Evolutionary conservation across 176 grass and related monocot species (phyloP), one percentile per base, ranked within the genome.

Genomic region (Thinopyrum elongatum): DNA sequence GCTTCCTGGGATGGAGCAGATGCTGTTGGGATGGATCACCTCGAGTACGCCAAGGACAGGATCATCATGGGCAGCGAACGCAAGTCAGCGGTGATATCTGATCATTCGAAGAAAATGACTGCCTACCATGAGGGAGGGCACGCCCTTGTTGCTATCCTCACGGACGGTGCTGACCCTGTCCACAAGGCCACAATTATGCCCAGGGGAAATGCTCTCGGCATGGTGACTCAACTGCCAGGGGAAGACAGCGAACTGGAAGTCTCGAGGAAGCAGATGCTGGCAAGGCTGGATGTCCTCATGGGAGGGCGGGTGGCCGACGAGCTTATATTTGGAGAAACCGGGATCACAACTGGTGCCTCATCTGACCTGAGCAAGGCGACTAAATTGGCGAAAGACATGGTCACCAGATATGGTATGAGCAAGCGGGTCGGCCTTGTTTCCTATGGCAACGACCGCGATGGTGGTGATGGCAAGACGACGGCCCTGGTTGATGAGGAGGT

Each of bases 161-260:
- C 90, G 0, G 90, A 89, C 17, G 90, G 93, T 22, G 90, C 93
- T 64, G 38, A 29, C 26, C 78, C 90, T 44, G 85, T 95, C 30
- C 84, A 90, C 68, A 92, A 92, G 39, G 90, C 90, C 42, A 92
- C 93, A 17, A 90, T 95, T 35, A 79, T 92, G 22, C 93, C 93
- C 2, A 80, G 87, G 44, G 90, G 90, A 63, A 82, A 87, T 55
- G 5, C 78, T 86, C 90, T 92, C 67, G 93, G 93, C 28, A 92
- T 88, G 90, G 88, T 90, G 42, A 44, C 75, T 0, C 85, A 88
- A 16, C 82, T 95, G 38, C 87, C 68, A 0, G 87, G 86, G 3
- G 83, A 88, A 80, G 93, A 92, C 13, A 8, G 14, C 51, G 69
- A 95, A 82, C 46, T 64, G 26, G 85, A 55, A 13, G 1, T 77